Conservation (phyloP, 2,329 filamentous ascomycete genomes). For the Ilyonectria mors-panacis region DNA sequence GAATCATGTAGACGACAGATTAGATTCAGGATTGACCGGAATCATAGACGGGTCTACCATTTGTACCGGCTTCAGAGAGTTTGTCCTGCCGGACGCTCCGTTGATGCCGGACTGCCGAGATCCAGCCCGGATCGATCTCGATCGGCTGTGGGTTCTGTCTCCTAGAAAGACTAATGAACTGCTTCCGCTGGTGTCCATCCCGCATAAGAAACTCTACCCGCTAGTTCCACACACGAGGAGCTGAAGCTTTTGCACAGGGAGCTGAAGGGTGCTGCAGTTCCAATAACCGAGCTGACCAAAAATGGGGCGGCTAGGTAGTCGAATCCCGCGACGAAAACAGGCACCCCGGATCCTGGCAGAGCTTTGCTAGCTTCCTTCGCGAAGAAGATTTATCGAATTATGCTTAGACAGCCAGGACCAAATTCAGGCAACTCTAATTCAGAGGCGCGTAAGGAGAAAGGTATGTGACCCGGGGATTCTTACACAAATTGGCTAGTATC, state of each 20-base stretch:
- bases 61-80: neutral
- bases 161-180: neutral
- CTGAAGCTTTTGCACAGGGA: no score
- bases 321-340: neutral
- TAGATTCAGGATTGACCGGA: neutral
- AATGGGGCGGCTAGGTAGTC: neutral
- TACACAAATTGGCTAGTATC: neutral
- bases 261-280: no score
- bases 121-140: neutral
- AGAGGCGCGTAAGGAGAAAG: neutral
- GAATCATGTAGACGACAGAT: neutral
- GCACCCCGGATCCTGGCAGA: neutral
- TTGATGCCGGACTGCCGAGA: neutral
- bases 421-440: neutral
- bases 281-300: no score
- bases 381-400: neutral
- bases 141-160: neutral
- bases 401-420: neutral
- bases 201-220: no score
- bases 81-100: neutral
- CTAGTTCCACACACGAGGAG: no score
- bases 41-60: neutral
- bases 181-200: neutral
- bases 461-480: conserved; percentile 1
- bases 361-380: neutral